Evolutionary conservation across 345 rosid species (phyloP), one percentile per base, ranked within the genome.

Genomic region (Chamaenerion angustifolium): DNA sequence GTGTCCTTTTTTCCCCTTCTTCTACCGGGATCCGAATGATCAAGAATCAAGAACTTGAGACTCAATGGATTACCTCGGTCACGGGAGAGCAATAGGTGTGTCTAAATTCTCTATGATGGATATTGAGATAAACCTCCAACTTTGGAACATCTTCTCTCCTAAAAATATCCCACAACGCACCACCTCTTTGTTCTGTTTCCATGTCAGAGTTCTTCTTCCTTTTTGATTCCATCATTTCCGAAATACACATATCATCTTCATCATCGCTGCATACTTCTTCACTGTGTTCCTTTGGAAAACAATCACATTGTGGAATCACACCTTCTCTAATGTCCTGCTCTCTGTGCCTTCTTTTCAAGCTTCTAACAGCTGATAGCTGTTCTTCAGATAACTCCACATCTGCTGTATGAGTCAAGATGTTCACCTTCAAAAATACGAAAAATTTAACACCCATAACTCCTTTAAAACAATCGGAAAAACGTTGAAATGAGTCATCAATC

Each of bases 111-210:
- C 9, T 68, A 16, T n/a, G 63, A 69, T 86, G 83, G 70, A 71
- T 78, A 50, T 66, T 74, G 15, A 86, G 71, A 76, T 81, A 90
- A 19, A 64, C 77, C 57, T 79, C 87, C 43, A 90, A 54, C 76
- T 73, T 76, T 16, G 94, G 81, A 40, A 86, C 83, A 58, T 90
- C 98, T 60, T 81, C 80, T 64, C 94, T 86, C 59, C 87, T 76
- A 60, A 86, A 90, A 60, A 90, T 90, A 57, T 90, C 98, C 96
- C 98, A 90, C n/a, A 90, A 55, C 6, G 98, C 98, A 35, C 80
- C 81, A 0, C 70, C 79, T 1, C 52, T 59, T 53, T 58, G 62
- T 27, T 67, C 68, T 21, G 43, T 45, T 62, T 44, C 52, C 25
- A 18, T 13, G 37, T 13, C 18, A 11, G 19, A 31, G 15, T 55